A percentile compares a stretch with the other conserved stretches of the same genome.
phyloP scores from a whole-genome alignment of 75 land plant species.

The Selaginella moellendorffii region DNA sequence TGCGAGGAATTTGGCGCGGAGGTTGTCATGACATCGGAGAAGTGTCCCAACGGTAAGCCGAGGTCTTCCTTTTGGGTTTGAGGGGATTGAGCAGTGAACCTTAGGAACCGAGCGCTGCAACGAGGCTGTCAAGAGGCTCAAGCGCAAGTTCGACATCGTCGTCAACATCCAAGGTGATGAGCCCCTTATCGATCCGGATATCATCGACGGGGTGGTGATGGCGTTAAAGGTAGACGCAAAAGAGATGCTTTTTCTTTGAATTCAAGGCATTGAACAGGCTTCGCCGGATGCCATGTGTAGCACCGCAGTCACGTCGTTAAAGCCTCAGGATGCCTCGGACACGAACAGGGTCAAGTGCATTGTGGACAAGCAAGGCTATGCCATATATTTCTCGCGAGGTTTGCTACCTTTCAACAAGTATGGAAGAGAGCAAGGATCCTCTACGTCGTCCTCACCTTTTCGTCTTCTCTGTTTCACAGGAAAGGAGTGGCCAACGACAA shows the following conservation, averaged over 20 bases:
- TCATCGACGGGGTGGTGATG: conserved; percentile 84
- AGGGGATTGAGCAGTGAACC: too few relatives aligned
- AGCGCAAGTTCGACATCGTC: conserved; percentile 75
- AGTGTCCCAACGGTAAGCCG: conserved; percentile 66
- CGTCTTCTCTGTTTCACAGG: too few relatives aligned
- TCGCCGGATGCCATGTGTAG: conserved; percentile 95
- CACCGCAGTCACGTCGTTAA: conserved; percentile 83
- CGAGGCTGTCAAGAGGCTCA: conserved; percentile 72
- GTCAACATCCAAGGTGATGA: conserved; percentile 99
- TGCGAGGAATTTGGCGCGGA: conserved; percentile 84
- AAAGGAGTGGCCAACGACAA: conserved; percentile 55
- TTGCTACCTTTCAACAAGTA: conserved; percentile 88
- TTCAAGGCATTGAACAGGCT: too few relatives aligned
- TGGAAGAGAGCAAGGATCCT: too few relatives aligned
- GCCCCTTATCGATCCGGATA: conserved; percentile 91
- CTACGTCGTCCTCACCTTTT: too few relatives aligned
- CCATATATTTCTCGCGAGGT: conserved; percentile 93
- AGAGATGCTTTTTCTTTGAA: too few relatives aligned
- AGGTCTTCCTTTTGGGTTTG: too few relatives aligned
- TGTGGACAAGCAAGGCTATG: conserved; percentile 71
- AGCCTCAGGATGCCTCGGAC: conserved; percentile 76
- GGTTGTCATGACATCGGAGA: conserved; percentile 84
- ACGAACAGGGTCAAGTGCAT: conserved; percentile 89
- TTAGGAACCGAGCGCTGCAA: conserved; percentile 99
- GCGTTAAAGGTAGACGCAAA: conserved; percentile 76